A percentile compares a stretch with the other conserved stretches of the same genome.
Evolutionary conservation across 2,329 filamentous ascomycete species (phyloP).

Genomic region (Ophiostoma quercus): DNA sequence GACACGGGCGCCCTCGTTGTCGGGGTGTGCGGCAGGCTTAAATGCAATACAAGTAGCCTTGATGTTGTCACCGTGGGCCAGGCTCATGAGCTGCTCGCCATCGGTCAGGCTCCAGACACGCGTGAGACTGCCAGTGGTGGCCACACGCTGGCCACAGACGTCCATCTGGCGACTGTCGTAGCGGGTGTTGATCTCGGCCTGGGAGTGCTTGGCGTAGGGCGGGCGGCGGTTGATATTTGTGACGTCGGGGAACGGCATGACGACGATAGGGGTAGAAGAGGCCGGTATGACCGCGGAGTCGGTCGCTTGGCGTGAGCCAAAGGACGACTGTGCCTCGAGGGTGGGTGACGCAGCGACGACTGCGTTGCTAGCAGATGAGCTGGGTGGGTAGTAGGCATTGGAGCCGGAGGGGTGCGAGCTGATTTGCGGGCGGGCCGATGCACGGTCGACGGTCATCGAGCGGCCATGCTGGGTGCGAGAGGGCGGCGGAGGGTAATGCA

Average conservation of each 20-base stretch:
- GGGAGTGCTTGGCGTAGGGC: slow-evolving; percentile 66
- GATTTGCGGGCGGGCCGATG: slow-evolving; percentile 33
- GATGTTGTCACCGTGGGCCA: slow-evolving; percentile 77
- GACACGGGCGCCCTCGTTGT: slow-evolving; percentile 72
- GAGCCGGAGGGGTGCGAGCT: neutral
- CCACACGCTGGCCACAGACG: slow-evolving; percentile 80
- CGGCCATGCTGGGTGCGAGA: slow-evolving; percentile 41
- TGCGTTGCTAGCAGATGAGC: neutral
- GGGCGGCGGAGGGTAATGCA: slow-evolving; percentile 40
- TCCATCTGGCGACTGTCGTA: slow-evolving; percentile 85
- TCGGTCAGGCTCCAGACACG: slow-evolving; percentile 81
- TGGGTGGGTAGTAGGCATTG: neutral
- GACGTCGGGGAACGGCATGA: slow-evolving; percentile 64
- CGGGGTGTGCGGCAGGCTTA: slow-evolving; percentile 70
- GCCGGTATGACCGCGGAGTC: neutral
- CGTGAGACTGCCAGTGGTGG: slow-evolving; percentile 80
- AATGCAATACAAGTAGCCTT: slow-evolving; percentile 79
- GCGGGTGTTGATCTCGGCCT: slow-evolving; percentile 72
- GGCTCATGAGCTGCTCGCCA: slow-evolving; percentile 73
- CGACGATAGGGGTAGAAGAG: neutral
- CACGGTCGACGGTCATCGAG: slow-evolving; percentile 48
- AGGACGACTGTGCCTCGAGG: neutral
- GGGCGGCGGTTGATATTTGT: slow-evolving; percentile 79
- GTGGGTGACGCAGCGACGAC: neutral
- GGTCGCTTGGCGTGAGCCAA: neutral